phyloP scores from a whole-genome alignment of 1,284 basidiomycete genomes.

The Sporisorium exsertum region DNA sequence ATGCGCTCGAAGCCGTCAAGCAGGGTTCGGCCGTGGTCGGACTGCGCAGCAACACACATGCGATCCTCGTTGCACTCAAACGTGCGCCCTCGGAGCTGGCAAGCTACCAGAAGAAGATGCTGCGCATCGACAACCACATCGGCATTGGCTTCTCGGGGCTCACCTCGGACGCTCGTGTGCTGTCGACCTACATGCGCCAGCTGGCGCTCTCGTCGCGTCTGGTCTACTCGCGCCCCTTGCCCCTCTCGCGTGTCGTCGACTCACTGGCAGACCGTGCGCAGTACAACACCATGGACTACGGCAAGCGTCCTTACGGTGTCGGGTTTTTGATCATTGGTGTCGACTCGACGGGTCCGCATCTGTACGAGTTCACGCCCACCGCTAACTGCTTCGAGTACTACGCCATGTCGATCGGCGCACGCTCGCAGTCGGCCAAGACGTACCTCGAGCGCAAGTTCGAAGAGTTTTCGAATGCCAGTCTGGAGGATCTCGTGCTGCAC shows the following conservation, averaged over 20 bases:
- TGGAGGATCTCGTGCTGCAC: slow-evolving; percentile 61
- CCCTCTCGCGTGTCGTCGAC: slow-evolving; percentile 90
- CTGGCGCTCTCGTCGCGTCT: slow-evolving; percentile 95
- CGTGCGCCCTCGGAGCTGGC: slow-evolving; percentile 98
- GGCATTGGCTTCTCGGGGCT: slow-evolving; percentile 98
- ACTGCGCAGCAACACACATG: slow-evolving; percentile 92
- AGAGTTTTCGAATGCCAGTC: slow-evolving; percentile 74
- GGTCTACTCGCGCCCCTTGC: slow-evolving; percentile 93
- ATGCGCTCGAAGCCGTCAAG: slow-evolving; percentile 99
- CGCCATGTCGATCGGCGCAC: slow-evolving; percentile 97
- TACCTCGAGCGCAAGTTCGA: slow-evolving; percentile 96
- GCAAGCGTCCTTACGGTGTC: slow-evolving; percentile 95
- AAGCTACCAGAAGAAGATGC: slow-evolving; percentile 99
- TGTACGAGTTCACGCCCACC: slow-evolving; percentile 97
- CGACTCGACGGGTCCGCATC: slow-evolving; percentile 93
- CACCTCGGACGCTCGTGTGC: slow-evolving; percentile 94
- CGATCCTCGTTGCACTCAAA: slow-evolving; percentile 93
- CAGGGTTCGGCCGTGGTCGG: slow-evolving; percentile 98
- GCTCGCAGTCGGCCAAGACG: slow-evolving; percentile 97
- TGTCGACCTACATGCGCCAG: slow-evolving; percentile 94
- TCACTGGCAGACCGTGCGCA: slow-evolving; percentile 98
- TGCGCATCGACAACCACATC: slow-evolving; percentile 98
- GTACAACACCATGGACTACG: slow-evolving; percentile 98
- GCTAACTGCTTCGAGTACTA: slow-evolving; percentile 98
- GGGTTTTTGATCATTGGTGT: slow-evolving; percentile 97